Percentiles rank a stretch among this genome's conserved stretches.
Conservation (phyloP, 2,329 filamentous ascomycete genomes). For the Arthrobotrys iridis region DNA sequence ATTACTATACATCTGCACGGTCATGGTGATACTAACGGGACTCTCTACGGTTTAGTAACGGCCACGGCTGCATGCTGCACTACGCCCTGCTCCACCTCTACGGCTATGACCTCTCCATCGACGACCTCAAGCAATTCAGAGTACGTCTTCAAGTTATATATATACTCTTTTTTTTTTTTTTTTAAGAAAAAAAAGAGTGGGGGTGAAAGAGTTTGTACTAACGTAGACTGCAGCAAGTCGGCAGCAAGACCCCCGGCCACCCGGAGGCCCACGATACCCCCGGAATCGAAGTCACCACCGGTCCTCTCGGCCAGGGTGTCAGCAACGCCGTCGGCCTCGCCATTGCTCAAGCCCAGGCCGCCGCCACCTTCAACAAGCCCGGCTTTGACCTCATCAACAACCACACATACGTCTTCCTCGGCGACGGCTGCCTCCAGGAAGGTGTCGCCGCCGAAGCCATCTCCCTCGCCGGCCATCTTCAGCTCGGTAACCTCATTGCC, state of each 20-base stretch:
- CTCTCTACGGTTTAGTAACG: constrained; percentile 73
- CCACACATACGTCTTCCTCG: constrained; percentile 96
- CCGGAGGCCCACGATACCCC: constrained; percentile 96
- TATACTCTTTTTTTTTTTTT: not conserved
- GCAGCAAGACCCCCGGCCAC: constrained; percentile 91
- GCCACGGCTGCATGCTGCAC: constrained; percentile 99
- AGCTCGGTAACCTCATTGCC: constrained; percentile 96
- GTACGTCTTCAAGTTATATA: constrained; percentile 73
- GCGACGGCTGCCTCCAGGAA: constrained; percentile 98
- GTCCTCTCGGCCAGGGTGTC: constrained; percentile 92
- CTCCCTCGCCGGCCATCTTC: constrained; percentile 91
- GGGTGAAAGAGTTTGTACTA: not conserved
- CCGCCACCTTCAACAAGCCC: constrained; percentile 94
- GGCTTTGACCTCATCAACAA: constrained; percentile 91
- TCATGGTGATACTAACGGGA: not conserved
- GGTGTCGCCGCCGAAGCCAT: constrained; percentile 93
- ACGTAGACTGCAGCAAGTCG: constrained; percentile 67
- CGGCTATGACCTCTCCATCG: constrained; percentile 84
- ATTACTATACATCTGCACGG: constrained; percentile 11
- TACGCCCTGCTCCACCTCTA: constrained; percentile 98
- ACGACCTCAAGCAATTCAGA: constrained; percentile 96
- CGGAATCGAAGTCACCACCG: constrained; percentile 97
- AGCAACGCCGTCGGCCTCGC: constrained; percentile 97
- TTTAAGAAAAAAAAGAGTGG: too few relatives aligned
- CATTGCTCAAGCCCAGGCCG: constrained; percentile 92